A percentile compares a stretch with the other conserved stretches of the same genome.
These are phyloP conservation scores for Monilinia fructicola DNA, from an alignment of 2,329 filamentous ascomycete species.

Conservation along the genomic window DNA sequence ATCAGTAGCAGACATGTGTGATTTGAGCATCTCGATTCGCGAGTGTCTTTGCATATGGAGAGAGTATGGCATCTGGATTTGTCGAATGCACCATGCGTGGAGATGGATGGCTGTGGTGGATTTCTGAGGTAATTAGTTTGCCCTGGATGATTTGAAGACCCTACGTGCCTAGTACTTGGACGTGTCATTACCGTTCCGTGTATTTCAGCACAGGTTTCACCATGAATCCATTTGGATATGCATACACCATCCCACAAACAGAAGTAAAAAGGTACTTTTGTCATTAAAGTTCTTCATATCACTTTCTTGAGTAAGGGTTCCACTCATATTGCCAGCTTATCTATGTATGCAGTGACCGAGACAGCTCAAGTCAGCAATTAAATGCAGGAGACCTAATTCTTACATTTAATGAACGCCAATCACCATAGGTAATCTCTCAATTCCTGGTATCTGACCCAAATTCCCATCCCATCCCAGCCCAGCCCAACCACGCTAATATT, in stretches of 20 bases:
- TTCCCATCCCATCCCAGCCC: constrained; percentile 5
- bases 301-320: neutral
- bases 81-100: too few species aligned
- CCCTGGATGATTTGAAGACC: too few species aligned
- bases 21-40: too few species aligned
- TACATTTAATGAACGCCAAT: constrained; percentile 9
- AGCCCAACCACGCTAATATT: constrained; percentile 16
- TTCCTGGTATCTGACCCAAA: constrained; percentile 13
- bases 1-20: too few species aligned
- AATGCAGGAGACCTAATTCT: neutral
- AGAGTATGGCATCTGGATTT: too few species aligned
- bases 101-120: too few species aligned
- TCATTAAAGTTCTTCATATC: neutral
- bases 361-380: constrained; percentile 5
- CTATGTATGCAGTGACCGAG: neutral
- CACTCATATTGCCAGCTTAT: neutral
- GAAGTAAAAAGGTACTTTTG: neutral
- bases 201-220: neutral
- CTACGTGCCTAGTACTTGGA: too few species aligned
- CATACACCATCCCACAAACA: neutral
- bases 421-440: neutral
- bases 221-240: neutral
- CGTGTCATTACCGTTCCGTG: neutral
- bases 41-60: too few species aligned
- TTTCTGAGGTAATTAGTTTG: too few species aligned